Evolutionary conservation across 1,284 basidiomycete species (phyloP), one percentile per base, ranked within the genome.

Genomic region (Cryptococcus hybrid): DNA sequence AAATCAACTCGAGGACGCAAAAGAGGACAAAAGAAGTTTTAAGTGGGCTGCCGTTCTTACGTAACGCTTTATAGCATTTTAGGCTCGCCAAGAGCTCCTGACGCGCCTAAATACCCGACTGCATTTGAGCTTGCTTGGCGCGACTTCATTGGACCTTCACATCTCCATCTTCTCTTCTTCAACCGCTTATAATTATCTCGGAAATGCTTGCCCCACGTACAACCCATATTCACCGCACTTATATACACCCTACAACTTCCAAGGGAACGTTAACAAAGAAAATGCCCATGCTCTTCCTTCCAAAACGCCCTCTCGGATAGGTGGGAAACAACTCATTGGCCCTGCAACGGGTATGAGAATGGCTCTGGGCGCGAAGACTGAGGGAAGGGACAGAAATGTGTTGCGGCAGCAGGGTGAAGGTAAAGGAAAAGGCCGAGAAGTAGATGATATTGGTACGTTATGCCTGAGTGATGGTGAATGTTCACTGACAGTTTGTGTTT

Each of bases 141-240:
- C 43, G 24, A 44, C 43, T 15, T 43, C 40, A 42, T 6, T 1
- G 12, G 12, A 5, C 8, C 40, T 43, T 15, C 7, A 5, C 15
- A 44, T 44, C 43, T 44, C 43, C 24, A 30, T 30, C 30, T 30
- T 30, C 30, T 30, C 30, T 30, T 30, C 30, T 30, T 30, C 30
- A 18, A 7, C 13, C 18, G 30, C 11, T 36, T 37, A 56, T 44
- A 12, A 30, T 47, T 37, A 45, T n/a, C 30, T 30, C 30, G 30
- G 5, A 45, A 56, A 71, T 71, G 69, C 69, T 68, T 57, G 65
- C 61, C 4, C 69, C 68, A 5, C 56, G 63, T 11, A 65, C 69
- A 11, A 52, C 54, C 40, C 59, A 65, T 35, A 47, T 68, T 6
- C 50, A 56, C 2, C 52, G 69, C 3, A 66, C 63, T 11, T 66